phyloP scores from a whole-genome alignment of 192 early-diverging fungal species.

The Backusella tarrabulga region DNA sequence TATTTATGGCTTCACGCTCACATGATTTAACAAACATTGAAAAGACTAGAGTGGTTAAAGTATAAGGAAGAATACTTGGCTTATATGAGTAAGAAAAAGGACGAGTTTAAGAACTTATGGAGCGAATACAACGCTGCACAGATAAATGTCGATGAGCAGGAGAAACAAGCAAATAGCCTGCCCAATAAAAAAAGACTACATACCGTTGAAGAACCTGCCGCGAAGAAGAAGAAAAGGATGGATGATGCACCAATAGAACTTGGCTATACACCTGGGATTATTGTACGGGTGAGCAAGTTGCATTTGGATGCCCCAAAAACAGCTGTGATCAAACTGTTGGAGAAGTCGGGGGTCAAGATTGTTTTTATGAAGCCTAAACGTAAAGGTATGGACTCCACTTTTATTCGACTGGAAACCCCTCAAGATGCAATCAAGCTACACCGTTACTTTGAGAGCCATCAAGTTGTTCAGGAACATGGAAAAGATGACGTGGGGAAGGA shows the following conservation, averaged over 20 bases:
- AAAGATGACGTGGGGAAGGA: constrained; percentile 12
- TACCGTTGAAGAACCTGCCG: not conserved
- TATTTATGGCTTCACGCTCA: not conserved
- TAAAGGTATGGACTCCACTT: constrained; percentile 14
- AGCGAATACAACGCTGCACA: not conserved
- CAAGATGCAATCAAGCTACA: constrained; percentile 19
- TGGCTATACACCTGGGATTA: not conserved
- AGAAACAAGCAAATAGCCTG: not conserved
- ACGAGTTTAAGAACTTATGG: not conserved
- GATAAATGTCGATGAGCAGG: not conserved
- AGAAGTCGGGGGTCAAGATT: constrained; percentile 1
- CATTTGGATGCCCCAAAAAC: constrained; percentile 20
- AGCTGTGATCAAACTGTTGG: not conserved
- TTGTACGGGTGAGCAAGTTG: constrained; percentile 9
- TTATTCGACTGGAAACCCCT: constrained; percentile 11
- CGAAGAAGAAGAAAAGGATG: not conserved
- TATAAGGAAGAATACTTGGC: constrained; percentile 17
- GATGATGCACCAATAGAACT: not conserved
- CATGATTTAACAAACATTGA: not conserved
- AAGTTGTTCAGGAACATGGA: not conserved
- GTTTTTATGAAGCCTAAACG: not conserved
- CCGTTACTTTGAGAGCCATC: constrained; percentile 11
- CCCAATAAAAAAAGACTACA: not conserved
- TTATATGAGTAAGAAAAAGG: not conserved
- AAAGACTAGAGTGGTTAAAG: not conserved